A percentile compares a stretch with the other conserved stretches of the same genome.
Evolutionary conservation across 352 stramenopile species (phyloP).

Genomic region (Phytopythium oedochilum): DNA sequence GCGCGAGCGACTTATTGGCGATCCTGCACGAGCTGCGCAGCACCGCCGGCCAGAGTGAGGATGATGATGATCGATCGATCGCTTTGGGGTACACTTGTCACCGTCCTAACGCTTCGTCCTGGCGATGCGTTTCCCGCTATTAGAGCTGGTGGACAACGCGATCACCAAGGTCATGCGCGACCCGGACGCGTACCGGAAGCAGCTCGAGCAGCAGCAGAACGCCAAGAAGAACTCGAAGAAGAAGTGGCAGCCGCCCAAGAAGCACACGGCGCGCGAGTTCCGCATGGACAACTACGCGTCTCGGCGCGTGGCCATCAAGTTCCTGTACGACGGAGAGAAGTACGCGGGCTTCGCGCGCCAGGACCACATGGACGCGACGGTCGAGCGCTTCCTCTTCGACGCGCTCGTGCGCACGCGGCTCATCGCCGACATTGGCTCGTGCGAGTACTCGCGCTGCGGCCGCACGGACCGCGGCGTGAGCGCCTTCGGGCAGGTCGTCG

Average conservation of each 20-base stretch:
- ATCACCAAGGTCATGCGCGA: conserved; percentile 58
- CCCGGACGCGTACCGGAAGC: conserved; percentile 5
- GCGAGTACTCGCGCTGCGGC: conserved; percentile 94
- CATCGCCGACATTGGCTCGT: conserved; percentile 78
- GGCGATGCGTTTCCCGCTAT: background rate
- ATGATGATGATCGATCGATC: too few relatives aligned
- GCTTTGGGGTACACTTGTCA: too few relatives aligned
- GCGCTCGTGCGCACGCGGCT: conserved; percentile 91
- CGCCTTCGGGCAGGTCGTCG: conserved; percentile 79
- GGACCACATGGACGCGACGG: conserved; percentile 88
- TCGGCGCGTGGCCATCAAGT: conserved; percentile 75
- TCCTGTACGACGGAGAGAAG: conserved; percentile 84
- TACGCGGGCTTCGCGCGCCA: conserved; percentile 88
- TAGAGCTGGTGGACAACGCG: conserved; percentile 67
- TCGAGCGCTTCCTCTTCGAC: conserved; percentile 93
- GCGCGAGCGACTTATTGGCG: conserved; percentile 45
- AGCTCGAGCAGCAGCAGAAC: conserved; percentile 4
- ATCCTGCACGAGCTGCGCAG: conserved; percentile 62
- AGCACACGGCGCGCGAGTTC: conserved; percentile 68
- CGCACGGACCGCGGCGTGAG: conserved; percentile 97
- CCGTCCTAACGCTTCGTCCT: background rate
- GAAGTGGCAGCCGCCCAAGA: conserved; percentile 35
- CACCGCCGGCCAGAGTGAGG: conserved; percentile 61
- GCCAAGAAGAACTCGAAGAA: conserved; percentile 20
- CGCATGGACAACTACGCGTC: conserved; percentile 73